Evolutionary conservation across 202 grass and related monocot species (phyloP).

Genomic region (Panicum hallii): DNA sequence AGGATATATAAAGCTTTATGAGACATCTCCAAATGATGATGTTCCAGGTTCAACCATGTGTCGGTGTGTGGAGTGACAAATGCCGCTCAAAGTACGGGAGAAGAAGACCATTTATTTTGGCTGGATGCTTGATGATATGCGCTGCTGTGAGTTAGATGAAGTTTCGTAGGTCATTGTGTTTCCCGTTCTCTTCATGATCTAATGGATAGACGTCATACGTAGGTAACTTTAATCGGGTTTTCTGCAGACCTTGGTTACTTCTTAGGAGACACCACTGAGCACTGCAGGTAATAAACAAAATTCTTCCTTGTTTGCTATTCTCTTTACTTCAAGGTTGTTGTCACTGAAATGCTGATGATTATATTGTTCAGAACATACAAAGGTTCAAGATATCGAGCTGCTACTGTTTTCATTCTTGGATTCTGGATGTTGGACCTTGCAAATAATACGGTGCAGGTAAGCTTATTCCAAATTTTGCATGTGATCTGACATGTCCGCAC

Average conservation of each 20-base stretch:
- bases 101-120: slow-evolving; percentile 86
- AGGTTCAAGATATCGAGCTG: slow-evolving; percentile 85
- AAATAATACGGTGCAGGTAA: slow-evolving; percentile 99
- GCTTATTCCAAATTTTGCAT: slow-evolving; percentile 40
- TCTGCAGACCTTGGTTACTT: slow-evolving; percentile 98
- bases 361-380: slow-evolving; percentile 71
- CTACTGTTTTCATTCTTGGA: slow-evolving; percentile 83
- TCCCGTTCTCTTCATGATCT: slow-evolving; percentile 36
- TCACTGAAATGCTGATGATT: slow-evolving; percentile 38
- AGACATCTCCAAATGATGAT: background rate
- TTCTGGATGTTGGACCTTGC: slow-evolving; percentile 99
- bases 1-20: background rate
- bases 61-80: slow-evolving; percentile 99
- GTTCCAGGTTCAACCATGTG: slow-evolving; percentile 90
- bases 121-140: slow-evolving; percentile 89
- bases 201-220: slow-evolving; percentile 54
- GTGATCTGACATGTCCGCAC: slow-evolving; percentile 13
- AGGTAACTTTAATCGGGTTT: slow-evolving; percentile 99
- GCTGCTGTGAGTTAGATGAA: slow-evolving; percentile 81
- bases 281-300: slow-evolving; percentile 71
- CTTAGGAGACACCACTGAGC: slow-evolving; percentile 85
- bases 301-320: slow-evolving; percentile 9
- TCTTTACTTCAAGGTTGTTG: background rate
- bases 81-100: slow-evolving; percentile 95
- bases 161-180: slow-evolving; percentile 21